phyloP scores from a whole-genome alignment of 1,284 basidiomycete genomes.

The Apiotrichum sp. region DNA sequence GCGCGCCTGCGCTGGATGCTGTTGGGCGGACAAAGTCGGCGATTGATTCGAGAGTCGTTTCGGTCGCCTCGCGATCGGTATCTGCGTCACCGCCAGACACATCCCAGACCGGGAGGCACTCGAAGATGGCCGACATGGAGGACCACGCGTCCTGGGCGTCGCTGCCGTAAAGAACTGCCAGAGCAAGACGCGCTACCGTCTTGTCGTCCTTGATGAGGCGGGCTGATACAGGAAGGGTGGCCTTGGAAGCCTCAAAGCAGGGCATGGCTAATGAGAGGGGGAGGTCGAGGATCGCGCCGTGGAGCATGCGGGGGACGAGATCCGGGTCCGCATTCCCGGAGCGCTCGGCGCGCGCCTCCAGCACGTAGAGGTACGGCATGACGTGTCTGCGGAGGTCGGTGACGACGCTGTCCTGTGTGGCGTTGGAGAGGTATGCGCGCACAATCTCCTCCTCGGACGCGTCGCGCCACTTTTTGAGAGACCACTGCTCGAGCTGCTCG shows the following conservation, averaged over 20 bases:
- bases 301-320: constrained; percentile 55
- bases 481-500: constrained; percentile 54
- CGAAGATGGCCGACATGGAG: constrained; percentile 82
- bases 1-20: constrained; percentile 54
- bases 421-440: constrained; percentile 65
- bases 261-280: constrained; percentile 63
- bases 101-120: constrained; percentile 87
- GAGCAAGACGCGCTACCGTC: constrained; percentile 73
- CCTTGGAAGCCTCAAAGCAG: constrained; percentile 82
- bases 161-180: constrained; percentile 83
- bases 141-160: constrained; percentile 64
- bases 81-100: constrained; percentile 55
- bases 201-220: constrained; percentile 74
- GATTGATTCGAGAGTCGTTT: constrained; percentile 71
- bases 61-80: constrained; percentile 60
- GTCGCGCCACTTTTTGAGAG: constrained; percentile 62
- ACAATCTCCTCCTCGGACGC: constrained; percentile 63
- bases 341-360: constrained; percentile 78
- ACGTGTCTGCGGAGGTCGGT: constrained; percentile 68
- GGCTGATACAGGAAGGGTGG: constrained; percentile 62
- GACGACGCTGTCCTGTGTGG: constrained; percentile 61
- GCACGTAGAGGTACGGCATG: constrained; percentile 81
- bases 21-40: constrained; percentile 71
- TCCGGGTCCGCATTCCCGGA: constrained; percentile 61
- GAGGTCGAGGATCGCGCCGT: constrained; percentile 66